Evolutionary conservation across 768 basidiomycete species (phyloP), one percentile per base, ranked within the genome.

Genomic region (Tricholoma furcatifolium): DNA sequence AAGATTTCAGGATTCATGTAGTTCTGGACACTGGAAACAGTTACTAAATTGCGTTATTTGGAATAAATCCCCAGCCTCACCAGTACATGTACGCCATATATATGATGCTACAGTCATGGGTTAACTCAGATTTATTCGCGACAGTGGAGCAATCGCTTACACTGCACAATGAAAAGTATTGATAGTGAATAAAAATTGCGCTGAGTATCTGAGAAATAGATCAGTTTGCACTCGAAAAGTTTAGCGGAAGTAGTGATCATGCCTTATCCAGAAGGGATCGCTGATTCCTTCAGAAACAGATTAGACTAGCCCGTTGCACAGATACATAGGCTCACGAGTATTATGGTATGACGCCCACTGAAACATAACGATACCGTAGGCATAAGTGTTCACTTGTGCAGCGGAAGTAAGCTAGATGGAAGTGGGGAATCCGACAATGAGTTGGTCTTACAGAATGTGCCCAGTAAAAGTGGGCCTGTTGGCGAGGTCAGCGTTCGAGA

Each of bases 341-440:
- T 27, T 60, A 53, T 57, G 68, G 65, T 53, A 74, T 54, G n/a
- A 65, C 59, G 55, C 64, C 67, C 54, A 75, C 44, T 66, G 64
- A 21, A 62, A 57, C 41, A 62, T 60, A 17, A 64, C 61, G 23
- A 64, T 35, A 10, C 67, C 67, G 40, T 57, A 64, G 12, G 61
- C 32, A 50, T 68, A 67, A 15, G 62, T 65, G 39, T 67, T 66
- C 18, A 67, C 66, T n/a, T 67, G 48, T 3, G 20, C 14, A 41
- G 8, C 6, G 10, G 42, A 42, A 6, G 2, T 46, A 9, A 18
- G 41, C 40, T 32, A 44, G 12, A 32, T 30, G 17, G 35, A 38
- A 10, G n/a, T n/a, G n/a, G n/a, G n/a, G 18, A 38, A 23, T 10
- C 17, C 21, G 30, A 32, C n/a, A 17, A 32, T 6, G 32, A 18